A percentile compares a stretch with the other conserved stretches of the same genome.
Conservation (phyloP, 306 rosid genomes). For the Inga leiocalycina region DNA sequence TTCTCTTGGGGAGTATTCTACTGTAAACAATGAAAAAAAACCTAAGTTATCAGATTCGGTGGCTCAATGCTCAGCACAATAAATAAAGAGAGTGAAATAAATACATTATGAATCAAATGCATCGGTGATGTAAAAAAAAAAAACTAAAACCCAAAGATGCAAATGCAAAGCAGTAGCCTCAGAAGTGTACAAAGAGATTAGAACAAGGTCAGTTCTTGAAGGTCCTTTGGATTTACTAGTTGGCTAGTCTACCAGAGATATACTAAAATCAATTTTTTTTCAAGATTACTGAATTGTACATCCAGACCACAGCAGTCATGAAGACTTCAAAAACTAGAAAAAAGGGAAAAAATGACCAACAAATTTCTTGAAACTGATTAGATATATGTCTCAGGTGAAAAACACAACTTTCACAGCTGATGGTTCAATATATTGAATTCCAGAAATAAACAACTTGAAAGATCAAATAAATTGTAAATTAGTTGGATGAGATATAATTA, state of each 20-base stretch:
- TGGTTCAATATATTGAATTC: not conserved
- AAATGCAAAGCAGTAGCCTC: not conserved
- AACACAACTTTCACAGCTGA: not conserved
- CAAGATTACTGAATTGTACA: slow-evolving; percentile 4
- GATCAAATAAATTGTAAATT: not conserved
- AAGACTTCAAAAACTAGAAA: not conserved
- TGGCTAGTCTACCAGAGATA: slow-evolving; percentile 15
- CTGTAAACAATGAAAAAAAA: slow-evolving; percentile 50
- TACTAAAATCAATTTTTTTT: slow-evolving; percentile 8
- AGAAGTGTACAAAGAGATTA: slow-evolving; percentile 24
- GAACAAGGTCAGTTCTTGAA: slow-evolving; percentile 13
- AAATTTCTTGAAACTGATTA: slow-evolving; percentile 18
- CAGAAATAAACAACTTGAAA: not conserved
- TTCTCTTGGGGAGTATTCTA: slow-evolving; percentile 53
- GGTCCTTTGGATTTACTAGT: slow-evolving; percentile 23
- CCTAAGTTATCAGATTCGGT: slow-evolving; percentile 18
- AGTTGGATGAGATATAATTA: not conserved
- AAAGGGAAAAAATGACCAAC: not conserved
- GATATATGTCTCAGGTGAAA: slow-evolving; percentile 7
- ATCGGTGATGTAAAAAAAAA: not conserved
- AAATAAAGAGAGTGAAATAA: slow-evolving; percentile 26
- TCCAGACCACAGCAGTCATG: slow-evolving; percentile 4
- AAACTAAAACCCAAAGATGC: slow-evolving; percentile 8
- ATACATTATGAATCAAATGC: slow-evolving; percentile 3
- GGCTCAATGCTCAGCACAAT: slow-evolving; percentile 27